Evolutionary conservation across 768 basidiomycete genomes (phyloP).

Genomic region (Panus rudis): DNA sequence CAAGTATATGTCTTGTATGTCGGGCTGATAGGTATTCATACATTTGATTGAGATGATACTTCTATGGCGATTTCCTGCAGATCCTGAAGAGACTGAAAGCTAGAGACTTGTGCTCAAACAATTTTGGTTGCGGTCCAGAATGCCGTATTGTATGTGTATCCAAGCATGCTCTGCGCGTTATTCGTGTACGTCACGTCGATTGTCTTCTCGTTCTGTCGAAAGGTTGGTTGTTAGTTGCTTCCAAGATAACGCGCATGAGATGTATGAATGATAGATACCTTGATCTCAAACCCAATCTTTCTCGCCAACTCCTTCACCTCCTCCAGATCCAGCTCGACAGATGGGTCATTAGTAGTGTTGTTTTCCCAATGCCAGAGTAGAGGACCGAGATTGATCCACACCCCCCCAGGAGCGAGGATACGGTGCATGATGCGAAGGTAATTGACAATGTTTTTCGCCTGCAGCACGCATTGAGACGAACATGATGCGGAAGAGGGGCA

Average conservation of each 20-base stretch:
- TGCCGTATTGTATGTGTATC: constrained; percentile 75
- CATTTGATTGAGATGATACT: no score
- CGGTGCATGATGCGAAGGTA: constrained; percentile 84
- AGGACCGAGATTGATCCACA: constrained; percentile 91
- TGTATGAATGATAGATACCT: constrained; percentile 40
- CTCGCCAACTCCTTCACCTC: constrained; percentile 75
- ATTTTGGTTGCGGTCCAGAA: constrained; percentile 74
- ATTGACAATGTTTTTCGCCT: constrained; percentile 90
- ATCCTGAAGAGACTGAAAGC: no score
- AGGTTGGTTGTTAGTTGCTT: constrained; percentile 3
- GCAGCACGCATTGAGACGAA: not conserved
- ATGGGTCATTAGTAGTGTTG: constrained; percentile 70
- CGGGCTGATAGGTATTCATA: no score
- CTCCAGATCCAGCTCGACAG: constrained; percentile 84
- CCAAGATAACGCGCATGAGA: not conserved
- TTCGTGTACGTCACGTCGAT: constrained; percentile 85
- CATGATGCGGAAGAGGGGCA: not conserved
- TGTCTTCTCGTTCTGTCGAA: constrained; percentile 63
- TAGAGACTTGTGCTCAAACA: no score
- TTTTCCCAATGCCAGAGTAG: constrained; percentile 98
- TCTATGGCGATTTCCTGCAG: no score
- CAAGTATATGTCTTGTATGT: no score
- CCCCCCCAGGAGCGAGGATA: constrained; percentile 77
- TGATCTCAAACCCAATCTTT: constrained; percentile 74
- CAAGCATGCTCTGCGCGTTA: constrained; percentile 73